A percentile compares a stretch with the other conserved stretches of the same genome.
Conservation (phyloP, 2,329 filamentous ascomycete species). For the Exophiala sideris region DNA sequence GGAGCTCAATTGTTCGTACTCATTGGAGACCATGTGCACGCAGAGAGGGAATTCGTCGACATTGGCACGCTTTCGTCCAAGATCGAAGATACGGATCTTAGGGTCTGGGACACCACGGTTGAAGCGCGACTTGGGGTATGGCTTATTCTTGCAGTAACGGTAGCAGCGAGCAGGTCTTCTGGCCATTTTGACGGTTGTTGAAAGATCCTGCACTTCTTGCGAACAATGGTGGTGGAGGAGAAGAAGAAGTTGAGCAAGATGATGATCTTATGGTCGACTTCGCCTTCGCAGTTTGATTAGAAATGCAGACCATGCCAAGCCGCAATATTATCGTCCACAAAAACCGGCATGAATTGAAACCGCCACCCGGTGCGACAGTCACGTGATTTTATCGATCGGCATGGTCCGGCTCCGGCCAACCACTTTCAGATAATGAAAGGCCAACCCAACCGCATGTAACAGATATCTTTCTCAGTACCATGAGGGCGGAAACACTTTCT, state of each 20-base stretch:
- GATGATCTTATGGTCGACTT: constrained; percentile 4
- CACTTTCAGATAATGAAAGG: too few relatives aligned
- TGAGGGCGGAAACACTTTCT: too few relatives aligned
- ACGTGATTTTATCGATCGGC: too few relatives aligned
- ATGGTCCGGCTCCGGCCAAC: too few relatives aligned
- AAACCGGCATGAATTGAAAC: too few relatives aligned
- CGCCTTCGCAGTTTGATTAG: not conserved
- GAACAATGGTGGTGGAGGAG: constrained; percentile 38
- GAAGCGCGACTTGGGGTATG: constrained; percentile 74
- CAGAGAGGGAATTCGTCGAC: constrained; percentile 99
- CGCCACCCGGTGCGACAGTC: too few relatives aligned
- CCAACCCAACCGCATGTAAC: too few relatives aligned
- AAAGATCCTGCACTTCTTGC: constrained; percentile 46
- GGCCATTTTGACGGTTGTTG: constrained; percentile 81
- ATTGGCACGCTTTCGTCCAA: constrained; percentile 95
- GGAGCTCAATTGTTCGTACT: constrained; percentile 99
- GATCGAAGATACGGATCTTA: constrained; percentile 95
- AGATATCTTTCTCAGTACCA: too few relatives aligned
- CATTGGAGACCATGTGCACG: constrained; percentile 99
- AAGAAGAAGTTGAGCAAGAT: constrained; percentile 7
- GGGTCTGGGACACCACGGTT: constrained; percentile 93
- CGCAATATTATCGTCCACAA: too few relatives aligned
- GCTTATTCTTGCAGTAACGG: constrained; percentile 99
- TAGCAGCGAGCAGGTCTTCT: constrained; percentile 99
- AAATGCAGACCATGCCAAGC: not conserved